Conservation (phyloP, 192 early-diverging fungal species). For the Geosiphon pyriformis region DNA sequence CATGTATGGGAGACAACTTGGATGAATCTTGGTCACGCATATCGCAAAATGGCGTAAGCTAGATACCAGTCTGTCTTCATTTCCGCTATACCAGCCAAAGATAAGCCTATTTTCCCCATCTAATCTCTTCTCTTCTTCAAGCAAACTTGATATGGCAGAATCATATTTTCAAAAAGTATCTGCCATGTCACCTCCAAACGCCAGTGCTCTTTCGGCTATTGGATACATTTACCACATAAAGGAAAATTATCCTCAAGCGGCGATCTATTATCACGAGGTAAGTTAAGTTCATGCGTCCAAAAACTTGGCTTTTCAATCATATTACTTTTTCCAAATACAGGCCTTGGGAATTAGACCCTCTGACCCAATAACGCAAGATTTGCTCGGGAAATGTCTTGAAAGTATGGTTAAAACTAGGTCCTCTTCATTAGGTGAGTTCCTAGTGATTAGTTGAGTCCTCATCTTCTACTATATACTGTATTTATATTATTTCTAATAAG, state of each 20-base stretch:
- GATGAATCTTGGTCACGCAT: constrained; percentile 65
- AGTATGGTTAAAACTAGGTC: constrained; percentile 28
- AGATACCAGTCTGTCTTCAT: background rate
- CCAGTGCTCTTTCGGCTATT: constrained; percentile 42
- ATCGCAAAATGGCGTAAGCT: constrained; percentile 53
- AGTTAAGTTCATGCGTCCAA: constrained; percentile 1
- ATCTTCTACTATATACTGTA: no score
- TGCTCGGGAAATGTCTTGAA: constrained; percentile 36
- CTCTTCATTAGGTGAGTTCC: no score
- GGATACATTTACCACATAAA: constrained; percentile 56
- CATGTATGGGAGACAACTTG: constrained; percentile 56
- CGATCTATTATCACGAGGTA: constrained; percentile 51
- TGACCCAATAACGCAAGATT: constrained; percentile 36
- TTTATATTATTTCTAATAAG: no score
- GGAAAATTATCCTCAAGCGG: constrained; percentile 44
- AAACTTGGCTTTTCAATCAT: background rate
- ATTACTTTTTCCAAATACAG: constrained; percentile 7
- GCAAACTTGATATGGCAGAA: constrained; percentile 34
- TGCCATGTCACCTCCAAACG: constrained; percentile 32
- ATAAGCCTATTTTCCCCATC: background rate
- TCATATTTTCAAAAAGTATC: constrained; percentile 40
- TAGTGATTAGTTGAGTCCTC: no score
- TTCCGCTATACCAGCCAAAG: no score
- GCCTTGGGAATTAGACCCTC: constrained; percentile 33
- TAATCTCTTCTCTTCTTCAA: constrained; percentile 2